Evolutionary conservation across 805 yeast species (phyloP).

Genomic region (Kazachstania bromeliacearum): DNA sequence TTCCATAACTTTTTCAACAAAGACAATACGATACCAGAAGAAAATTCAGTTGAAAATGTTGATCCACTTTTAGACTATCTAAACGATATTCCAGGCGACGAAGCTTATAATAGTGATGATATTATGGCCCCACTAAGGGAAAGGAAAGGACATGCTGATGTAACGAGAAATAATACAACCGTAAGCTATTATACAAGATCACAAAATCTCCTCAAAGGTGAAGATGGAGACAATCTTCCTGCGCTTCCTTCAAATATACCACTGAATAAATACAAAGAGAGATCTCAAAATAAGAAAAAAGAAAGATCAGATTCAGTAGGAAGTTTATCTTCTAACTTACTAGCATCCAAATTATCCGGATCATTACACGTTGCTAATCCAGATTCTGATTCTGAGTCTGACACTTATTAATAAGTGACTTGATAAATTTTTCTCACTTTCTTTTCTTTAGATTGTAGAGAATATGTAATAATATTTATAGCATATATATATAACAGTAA

Average conservation of each 20-base stretch:
- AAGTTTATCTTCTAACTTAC: constrained; percentile 5
- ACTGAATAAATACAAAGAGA: constrained; percentile 12
- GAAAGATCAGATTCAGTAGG: constrained; percentile 5
- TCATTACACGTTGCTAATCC: constrained; percentile 25
- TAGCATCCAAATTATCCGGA: constrained; percentile 8
- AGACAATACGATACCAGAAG: constrained; percentile 7
- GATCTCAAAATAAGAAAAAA: constrained; percentile 1
- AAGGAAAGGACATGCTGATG: constrained; percentile 4
- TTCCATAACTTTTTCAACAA: constrained; percentile 24
- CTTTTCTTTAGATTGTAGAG: too few relatives aligned
- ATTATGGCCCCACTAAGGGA: constrained; percentile 27
- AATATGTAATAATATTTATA: too few relatives aligned
- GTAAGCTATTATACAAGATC: constrained; percentile 28
- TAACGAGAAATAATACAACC: constrained; percentile 23
- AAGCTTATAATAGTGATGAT: constrained; percentile 30
- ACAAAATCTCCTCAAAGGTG: constrained; percentile 18
- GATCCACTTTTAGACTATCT: constrained; percentile 15
- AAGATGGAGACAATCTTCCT: not conserved
- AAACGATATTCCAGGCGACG: constrained; percentile 30
- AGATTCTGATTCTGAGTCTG: constrained; percentile 22
- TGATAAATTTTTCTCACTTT: too few relatives aligned
- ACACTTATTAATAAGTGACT: too few relatives aligned
- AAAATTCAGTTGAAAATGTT: constrained; percentile 9
- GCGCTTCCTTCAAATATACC: constrained; percentile 15
- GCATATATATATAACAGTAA: too few relatives aligned